phyloP scores from a whole-genome alignment of 306 rosid genomes.

The Gastrolobium bilobum region DNA sequence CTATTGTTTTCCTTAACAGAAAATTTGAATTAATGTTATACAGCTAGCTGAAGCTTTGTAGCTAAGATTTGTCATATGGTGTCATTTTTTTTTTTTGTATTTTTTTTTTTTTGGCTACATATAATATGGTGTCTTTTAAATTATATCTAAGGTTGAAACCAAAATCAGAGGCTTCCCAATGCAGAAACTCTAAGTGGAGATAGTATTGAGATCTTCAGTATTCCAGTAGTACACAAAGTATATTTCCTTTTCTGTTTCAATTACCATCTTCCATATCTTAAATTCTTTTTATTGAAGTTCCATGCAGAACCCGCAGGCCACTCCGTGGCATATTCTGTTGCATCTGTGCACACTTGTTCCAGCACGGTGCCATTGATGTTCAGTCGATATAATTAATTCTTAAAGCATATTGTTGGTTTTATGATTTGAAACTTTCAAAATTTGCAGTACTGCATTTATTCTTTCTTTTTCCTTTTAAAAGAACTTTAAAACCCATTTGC shows the following conservation, averaged over 20 bases:
- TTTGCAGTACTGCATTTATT: constrained; percentile 17
- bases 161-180: constrained; percentile 16
- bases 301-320: constrained; percentile 3
- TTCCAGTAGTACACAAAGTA: background rate
- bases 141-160: constrained; percentile 11
- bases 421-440: background rate
- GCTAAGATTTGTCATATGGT: constrained; percentile 17
- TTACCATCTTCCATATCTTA: background rate
- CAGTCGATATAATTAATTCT: constrained; percentile 20
- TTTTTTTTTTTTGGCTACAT: background rate
- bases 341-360: background rate
- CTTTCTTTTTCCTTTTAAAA: background rate
- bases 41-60: background rate
- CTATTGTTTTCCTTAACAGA: background rate
- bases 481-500: constrained; percentile 13
- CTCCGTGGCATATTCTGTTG: background rate
- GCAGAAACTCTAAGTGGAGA: background rate
- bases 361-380: constrained; percentile 23
- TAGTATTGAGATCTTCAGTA: constrained; percentile 20
- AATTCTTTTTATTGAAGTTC: constrained; percentile 2
- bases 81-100: background rate
- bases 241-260: background rate
- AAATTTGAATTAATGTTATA: background rate
- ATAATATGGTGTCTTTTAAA: constrained; percentile 16
- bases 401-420: background rate